A percentile compares a stretch with the other conserved stretches of the same genome.
phyloP scores from a whole-genome alignment of 768 basidiomycete species.

The Pisolithus microcarpus region DNA sequence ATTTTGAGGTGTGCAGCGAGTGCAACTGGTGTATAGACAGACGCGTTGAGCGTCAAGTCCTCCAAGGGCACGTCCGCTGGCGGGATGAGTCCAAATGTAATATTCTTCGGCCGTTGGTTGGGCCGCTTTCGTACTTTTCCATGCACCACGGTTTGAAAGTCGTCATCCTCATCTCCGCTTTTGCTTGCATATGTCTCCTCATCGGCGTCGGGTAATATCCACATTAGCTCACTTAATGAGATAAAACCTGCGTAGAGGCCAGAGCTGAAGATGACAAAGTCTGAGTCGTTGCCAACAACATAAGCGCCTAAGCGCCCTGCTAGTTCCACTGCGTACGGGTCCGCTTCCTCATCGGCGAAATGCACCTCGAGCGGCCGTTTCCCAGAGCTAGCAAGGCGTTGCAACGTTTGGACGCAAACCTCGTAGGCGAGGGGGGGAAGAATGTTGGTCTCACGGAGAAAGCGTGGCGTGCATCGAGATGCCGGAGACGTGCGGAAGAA shows the following conservation, averaged over 20 bases:
- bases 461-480: constrained; percentile 59
- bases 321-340: constrained; percentile 78
- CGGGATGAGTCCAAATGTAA: constrained; percentile 41
- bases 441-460: constrained; percentile 66
- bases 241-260: constrained; percentile 76
- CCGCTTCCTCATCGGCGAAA: constrained; percentile 77
- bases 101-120: constrained; percentile 14
- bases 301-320: constrained; percentile 68
- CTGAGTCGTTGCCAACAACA: constrained; percentile 75
- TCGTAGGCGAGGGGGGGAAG: constrained; percentile 61
- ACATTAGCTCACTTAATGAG: constrained; percentile 68
- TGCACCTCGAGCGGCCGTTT: constrained; percentile 43
- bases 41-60: constrained; percentile 45
- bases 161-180: constrained; percentile 36
- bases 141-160: constrained; percentile 54
- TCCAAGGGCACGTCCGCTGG: constrained; percentile 33
- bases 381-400: constrained; percentile 25
- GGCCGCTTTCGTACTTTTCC: constrained; percentile 44
- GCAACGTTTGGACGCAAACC: constrained; percentile 52
- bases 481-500: constrained; percentile 74
- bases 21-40: constrained; percentile 51
- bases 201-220: constrained; percentile 34
- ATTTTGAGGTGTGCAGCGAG: constrained; percentile 63
- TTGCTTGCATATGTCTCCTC: constrained; percentile 12
- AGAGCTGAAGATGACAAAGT: constrained; percentile 71